Base-by-base conservation (phyloP, 257 asterid species). In the Salvia hispanica region DNA sequence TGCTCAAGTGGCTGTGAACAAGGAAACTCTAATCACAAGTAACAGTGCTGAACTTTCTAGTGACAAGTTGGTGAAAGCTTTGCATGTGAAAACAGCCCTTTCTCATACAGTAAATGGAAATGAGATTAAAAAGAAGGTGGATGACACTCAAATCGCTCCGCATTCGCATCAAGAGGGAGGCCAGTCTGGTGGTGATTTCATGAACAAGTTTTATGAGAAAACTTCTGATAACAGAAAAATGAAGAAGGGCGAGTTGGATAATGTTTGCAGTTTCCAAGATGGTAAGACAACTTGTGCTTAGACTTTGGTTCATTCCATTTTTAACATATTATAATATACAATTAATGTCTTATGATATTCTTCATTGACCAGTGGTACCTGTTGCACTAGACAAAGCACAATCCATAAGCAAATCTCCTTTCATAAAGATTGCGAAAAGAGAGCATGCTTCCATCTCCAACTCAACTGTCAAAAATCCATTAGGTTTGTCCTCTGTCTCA, bases 211-310 rank as follows among this genome's bases (percentile, higher is more conserved):
- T 39, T 14, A 5, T 7, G 15, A 40, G 13, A 16, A 66, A 69
- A 73, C 53, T 42, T 67, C 66, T 60, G 72, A 59, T 39, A 59
- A 59, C 15, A 54, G 44, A 44, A 58, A 48, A 53, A 31, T 14
- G 57, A 67, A 56, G 56, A 76, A 37, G 28, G 21, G 21, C 21
- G 21, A 18, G 21, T 18, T 18, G 21, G 21, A 46, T 47, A 62
- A 70, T 28, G 55, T 57, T 31, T 18, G 21, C 21, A 18, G 21
- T 18, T 18, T 84, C 73, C 78, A 42, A 42, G 61, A 72, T 59
- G 79, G 73, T 70, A 44, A 40, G 74, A 25, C 46, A 46, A 73
- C 47, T 47, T 77, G 95, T 52, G 53, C 54, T 36, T 0, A 3
- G 52, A 13, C 47, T 50, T 34, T 21, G 87, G 10, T 58, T 58